Conservation (phyloP, 768 basidiomycete species). For the Leccinum subtestaceum region DNA sequence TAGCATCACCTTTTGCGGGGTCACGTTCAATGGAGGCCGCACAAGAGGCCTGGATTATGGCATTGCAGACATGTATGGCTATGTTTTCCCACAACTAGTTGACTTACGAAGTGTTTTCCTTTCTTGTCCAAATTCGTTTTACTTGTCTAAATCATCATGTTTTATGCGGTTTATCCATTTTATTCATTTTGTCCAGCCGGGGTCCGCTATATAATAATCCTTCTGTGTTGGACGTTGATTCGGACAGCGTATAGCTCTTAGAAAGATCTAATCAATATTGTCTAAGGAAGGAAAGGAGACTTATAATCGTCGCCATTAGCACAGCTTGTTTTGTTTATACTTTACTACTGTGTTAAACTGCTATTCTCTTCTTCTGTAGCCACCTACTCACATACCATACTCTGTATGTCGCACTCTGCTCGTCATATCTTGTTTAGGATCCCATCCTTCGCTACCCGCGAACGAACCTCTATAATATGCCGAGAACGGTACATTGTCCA, state of each 20-base stretch:
- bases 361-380: conserved; percentile 16
- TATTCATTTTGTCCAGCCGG: too few species aligned
- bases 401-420: conserved; percentile 5
- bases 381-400: conserved; percentile 3
- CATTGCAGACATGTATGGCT: neutral
- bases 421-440: neutral
- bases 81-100: neutral
- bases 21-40: neutral
- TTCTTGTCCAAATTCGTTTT: neutral
- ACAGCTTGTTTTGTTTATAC: conserved; percentile 5
- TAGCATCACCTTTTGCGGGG: neutral
- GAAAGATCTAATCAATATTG: conserved; percentile 17
- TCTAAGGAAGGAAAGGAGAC: conserved; percentile 19
- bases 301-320: conserved; percentile 12
- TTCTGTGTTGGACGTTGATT: neutral
- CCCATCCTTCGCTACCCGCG: neutral
- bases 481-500: neutral
- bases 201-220: neutral
- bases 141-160: too few species aligned
- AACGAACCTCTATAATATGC: neutral
- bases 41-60: neutral
- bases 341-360: neutral
- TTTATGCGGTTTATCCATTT: too few species aligned
- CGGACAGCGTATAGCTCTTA: conserved; percentile 5
- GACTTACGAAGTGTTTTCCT: neutral